phyloP scores from a whole-genome alignment of 2,329 filamentous ascomycete species.

The Colletotrichum spinosum region DNA sequence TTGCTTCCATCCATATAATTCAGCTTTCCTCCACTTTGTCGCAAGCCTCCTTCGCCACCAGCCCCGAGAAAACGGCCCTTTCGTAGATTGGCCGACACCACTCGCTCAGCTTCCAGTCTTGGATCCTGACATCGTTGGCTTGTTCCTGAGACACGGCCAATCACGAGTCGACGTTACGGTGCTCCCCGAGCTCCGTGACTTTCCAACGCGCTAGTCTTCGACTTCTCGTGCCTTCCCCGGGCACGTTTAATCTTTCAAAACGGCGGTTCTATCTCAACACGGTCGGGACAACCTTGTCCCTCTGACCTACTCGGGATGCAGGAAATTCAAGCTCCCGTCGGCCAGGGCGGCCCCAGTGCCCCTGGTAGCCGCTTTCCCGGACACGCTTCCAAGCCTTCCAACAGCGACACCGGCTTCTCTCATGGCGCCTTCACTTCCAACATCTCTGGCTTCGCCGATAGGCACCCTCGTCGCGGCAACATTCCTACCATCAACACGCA shows the following conservation, averaged over 20 bases:
- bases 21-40: conserved; percentile 11
- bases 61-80: conserved; percentile 18
- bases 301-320: conserved; percentile 92
- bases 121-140: conserved; percentile 18
- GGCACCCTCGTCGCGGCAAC: conserved; percentile 85
- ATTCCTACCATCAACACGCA: conserved; percentile 92
- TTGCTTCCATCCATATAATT: conserved; percentile 29
- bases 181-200: conserved; percentile 23
- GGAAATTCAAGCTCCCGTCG: conserved; percentile 77
- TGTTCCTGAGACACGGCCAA: conserved; percentile 26
- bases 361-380: conserved; percentile 72
- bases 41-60: conserved; percentile 17
- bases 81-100: neutral
- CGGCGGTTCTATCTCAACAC: conserved; percentile 82
- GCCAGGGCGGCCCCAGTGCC: conserved; percentile 67
- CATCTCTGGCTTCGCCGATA: conserved; percentile 85
- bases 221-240: conserved; percentile 59
- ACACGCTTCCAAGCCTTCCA: conserved; percentile 83
- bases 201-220: conserved; percentile 41
- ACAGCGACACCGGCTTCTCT: conserved; percentile 89
- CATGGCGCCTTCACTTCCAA: conserved; percentile 93
- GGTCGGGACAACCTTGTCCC: conserved; percentile 88
- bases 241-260: conserved; percentile 77
- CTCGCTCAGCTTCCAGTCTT: conserved; percentile 22
- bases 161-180: conserved; percentile 19